Evolutionary conservation across 1,284 basidiomycete species (phyloP).

Genomic region (Pyrrhoderma lamaoense): DNA sequence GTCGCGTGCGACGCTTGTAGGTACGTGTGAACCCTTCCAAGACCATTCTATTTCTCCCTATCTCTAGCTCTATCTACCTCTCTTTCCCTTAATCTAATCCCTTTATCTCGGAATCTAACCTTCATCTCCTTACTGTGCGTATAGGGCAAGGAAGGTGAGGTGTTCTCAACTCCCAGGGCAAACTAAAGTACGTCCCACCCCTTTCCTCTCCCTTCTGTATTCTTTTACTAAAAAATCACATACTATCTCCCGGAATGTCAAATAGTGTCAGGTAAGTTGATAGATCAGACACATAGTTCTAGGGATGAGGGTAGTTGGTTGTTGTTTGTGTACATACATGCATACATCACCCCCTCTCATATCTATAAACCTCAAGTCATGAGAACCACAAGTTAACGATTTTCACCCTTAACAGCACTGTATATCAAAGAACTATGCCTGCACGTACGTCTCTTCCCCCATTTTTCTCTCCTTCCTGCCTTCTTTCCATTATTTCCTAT

Average conservation of each 20-base stretch:
- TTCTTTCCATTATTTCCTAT: slow-evolving; percentile 14
- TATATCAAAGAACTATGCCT: slow-evolving; percentile 71
- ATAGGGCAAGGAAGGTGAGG: slow-evolving; percentile 73
- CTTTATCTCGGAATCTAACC: no score
- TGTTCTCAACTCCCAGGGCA: slow-evolving; percentile 71
- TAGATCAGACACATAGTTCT: slow-evolving; percentile 9
- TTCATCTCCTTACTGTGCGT: no score
- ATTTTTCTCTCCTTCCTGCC: slow-evolving; percentile 16
- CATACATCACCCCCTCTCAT: slow-evolving; percentile 14
- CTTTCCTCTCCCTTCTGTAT: no score
- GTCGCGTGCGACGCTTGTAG: slow-evolving; percentile 87
- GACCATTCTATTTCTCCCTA: background rate
- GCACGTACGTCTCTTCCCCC: slow-evolving; percentile 52
- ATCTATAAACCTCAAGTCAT: no score
- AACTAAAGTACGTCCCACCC: slow-evolving; percentile 51
- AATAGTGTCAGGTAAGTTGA: slow-evolving; percentile 55
- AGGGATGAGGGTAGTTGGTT: slow-evolving; percentile 14
- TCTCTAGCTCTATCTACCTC: no score
- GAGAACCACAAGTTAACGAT: no score
- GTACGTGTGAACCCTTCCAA: slow-evolving; percentile 28
- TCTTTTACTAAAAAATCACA: no score
- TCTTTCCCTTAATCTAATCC: no score
- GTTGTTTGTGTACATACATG: no score
- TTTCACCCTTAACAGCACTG: slow-evolving; percentile 50
- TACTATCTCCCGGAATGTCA: no score